phyloP scores from a whole-genome alignment of 352 stramenopile genomes.

The Globisporangium uncinulatum region DNA sequence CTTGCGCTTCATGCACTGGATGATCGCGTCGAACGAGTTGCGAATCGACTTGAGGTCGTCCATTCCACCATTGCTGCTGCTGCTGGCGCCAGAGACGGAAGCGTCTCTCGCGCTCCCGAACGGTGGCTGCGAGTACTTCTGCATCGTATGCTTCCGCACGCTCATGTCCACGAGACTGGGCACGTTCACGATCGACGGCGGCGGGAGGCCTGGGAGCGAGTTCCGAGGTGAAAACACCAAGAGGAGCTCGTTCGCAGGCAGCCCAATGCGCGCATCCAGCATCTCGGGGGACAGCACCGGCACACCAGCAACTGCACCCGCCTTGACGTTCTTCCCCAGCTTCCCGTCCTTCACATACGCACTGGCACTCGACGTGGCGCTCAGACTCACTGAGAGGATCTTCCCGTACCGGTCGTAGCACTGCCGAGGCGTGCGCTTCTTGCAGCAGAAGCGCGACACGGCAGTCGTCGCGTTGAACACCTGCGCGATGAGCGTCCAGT shows the following conservation, averaged over 20 bases:
- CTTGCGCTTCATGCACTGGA: conserved; percentile 85
- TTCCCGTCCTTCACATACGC: conserved; percentile 37
- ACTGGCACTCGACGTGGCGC: background rate
- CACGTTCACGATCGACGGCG: conserved; percentile 49
- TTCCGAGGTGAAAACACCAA: conserved; percentile 43
- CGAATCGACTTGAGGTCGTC: conserved; percentile 78
- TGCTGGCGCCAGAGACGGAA: conserved; percentile 1
- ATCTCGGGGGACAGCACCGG: conserved; percentile 36
- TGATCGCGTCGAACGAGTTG: conserved; percentile 77
- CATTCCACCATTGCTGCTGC: conserved; percentile 14
- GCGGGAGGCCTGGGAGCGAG: conserved; percentile 55
- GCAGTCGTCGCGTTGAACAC: conserved; percentile 72
- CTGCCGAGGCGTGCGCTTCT: conserved; percentile 73
- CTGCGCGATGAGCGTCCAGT: conserved; percentile 85
- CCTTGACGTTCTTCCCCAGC: conserved; percentile 25
- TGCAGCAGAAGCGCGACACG: conserved; percentile 67
- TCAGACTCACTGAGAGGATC: conserved; percentile 58
- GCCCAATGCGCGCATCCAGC: conserved; percentile 54
- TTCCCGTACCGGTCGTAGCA: conserved; percentile 85
- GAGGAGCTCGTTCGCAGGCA: conserved; percentile 49
- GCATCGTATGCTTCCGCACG: conserved; percentile 41
- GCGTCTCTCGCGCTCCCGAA: conserved; percentile 14
- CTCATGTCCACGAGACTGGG: conserved; percentile 48
- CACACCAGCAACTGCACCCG: conserved; percentile 22
- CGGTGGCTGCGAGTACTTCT: conserved; percentile 18